phyloP scores from a whole-genome alignment of 768 basidiomycete species.

The Termitomyces sp. region DNA sequence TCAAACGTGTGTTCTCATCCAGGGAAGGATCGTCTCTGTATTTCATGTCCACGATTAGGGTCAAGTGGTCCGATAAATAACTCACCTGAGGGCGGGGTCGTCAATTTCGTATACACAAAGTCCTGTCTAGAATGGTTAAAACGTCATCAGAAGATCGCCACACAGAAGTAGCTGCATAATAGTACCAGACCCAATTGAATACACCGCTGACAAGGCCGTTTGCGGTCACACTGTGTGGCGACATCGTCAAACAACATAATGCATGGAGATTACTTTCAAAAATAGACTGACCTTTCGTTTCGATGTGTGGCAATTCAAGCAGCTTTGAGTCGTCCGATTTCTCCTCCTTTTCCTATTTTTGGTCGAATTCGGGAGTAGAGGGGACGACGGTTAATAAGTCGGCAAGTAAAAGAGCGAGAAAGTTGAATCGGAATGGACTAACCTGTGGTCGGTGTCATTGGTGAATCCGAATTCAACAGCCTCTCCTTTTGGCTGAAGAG shows the following conservation, averaged over 20 bases:
- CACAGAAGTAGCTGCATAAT: constrained; percentile 2
- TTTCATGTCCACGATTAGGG: not conserved
- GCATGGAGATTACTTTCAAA: constrained; percentile 2
- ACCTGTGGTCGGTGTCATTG: constrained; percentile 65
- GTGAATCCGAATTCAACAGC: constrained; percentile 75
- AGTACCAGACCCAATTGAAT: constrained; percentile 82
- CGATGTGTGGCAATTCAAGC: constrained; percentile 87
- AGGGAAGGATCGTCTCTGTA: constrained; percentile 78
- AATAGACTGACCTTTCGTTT: constrained; percentile 71
- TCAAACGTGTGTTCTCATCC: constrained; percentile 82
- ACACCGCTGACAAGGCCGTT: constrained; percentile 86
- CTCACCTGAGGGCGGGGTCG: constrained; percentile 74
- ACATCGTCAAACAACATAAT: constrained; percentile 8
- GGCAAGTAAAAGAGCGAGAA: constrained; percentile 31
- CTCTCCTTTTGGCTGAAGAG: constrained; percentile 67
- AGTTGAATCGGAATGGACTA: constrained; percentile 17
- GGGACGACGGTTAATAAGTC: constrained; percentile 44
- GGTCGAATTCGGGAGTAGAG: constrained; percentile 38
- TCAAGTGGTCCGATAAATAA: not conserved
- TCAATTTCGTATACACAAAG: constrained; percentile 95
- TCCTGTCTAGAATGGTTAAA: constrained; percentile 54
- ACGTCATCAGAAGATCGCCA: constrained; percentile 2
- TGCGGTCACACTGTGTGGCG: constrained; percentile 72
- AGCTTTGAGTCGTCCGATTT: constrained; percentile 89
- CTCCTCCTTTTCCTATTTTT: constrained; percentile 75